A percentile compares a stretch with the other conserved stretches of the same genome.
phyloP scores from a whole-genome alignment of 192 early-diverging fungal genomes.

The Coemansia sp. region DNA sequence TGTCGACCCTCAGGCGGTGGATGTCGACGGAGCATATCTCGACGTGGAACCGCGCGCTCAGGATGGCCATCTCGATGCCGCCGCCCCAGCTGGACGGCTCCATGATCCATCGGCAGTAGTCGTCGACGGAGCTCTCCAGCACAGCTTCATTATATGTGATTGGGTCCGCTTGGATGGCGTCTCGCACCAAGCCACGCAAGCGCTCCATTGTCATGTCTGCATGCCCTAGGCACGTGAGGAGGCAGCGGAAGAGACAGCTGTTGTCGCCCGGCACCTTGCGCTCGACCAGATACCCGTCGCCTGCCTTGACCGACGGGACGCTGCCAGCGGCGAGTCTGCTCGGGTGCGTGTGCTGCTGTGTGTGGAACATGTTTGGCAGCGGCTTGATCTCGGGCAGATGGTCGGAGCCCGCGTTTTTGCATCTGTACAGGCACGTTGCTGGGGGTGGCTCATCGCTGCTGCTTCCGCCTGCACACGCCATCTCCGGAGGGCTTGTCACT shows the following conservation, averaged over 20 bases:
- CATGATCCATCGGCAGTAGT: conserved; percentile 60
- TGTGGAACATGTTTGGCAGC: neutral
- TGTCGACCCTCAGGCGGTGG: conserved; percentile 50
- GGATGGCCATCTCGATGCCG: conserved; percentile 54
- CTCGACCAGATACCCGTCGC: conserved; percentile 24
- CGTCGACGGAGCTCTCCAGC: conserved; percentile 42
- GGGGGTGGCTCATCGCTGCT: too few relatives aligned
- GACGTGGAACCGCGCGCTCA: conserved; percentile 49
- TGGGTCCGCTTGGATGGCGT: conserved; percentile 46
- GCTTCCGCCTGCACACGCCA: too few relatives aligned
- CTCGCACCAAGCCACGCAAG: conserved; percentile 36
- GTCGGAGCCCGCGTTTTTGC: too few relatives aligned
- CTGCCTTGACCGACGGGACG: too few relatives aligned
- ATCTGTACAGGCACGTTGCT: too few relatives aligned
- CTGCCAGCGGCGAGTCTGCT: too few relatives aligned
- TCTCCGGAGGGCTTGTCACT: too few relatives aligned
- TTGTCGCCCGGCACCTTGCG: conserved; percentile 53
- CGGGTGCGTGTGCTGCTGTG: neutral
- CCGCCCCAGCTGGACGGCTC: conserved; percentile 60
- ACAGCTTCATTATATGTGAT: conserved; percentile 52
- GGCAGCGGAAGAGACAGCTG: conserved; percentile 59
- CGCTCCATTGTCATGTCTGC: conserved; percentile 3
- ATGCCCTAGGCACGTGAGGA: conserved; percentile 29
- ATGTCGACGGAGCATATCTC: conserved; percentile 68
- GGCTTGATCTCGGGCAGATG: too few relatives aligned